Evolutionary conservation across 1,284 basidiomycete species (phyloP), one percentile per base, ranked within the genome.

Genomic region (Ceratorhiza oryzae-sativae): DNA sequence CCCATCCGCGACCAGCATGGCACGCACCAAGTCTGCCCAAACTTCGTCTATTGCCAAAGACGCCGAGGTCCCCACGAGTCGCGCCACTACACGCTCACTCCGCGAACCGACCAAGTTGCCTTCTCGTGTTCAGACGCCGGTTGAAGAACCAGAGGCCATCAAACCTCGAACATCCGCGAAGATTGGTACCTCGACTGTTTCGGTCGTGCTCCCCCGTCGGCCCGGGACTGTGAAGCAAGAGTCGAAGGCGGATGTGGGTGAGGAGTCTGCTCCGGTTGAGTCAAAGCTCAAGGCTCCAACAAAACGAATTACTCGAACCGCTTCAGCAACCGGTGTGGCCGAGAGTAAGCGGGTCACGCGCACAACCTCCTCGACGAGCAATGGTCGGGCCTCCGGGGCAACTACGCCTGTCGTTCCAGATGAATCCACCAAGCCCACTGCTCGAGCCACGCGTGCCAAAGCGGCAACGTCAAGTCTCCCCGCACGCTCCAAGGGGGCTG

Each of bases 241-340:
- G 18, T 20, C 62, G 5, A 32, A 32, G 18, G 23, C 27, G 3
- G 61, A 63, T 23, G 46, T 18, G 25, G 39, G 10, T 6, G 61
- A 65, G n/a, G 67, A 41, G 6, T 6, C 55, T 15, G 67, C n/a
- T 25, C 45, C 41, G 2, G 55, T 41, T 23, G 67, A 41, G 9
- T 70, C 67, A 10, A 70, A 59, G 55, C 25, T 70, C 23, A 70
- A 58, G 53, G 67, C 67, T 25, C 67, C 67, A 9, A 32, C 42
- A 8, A 58, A 59, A 27, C 67, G 67, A 12, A 30, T 59, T 20
- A 70, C 67, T 6, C 63, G 63, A 4, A 67, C 63, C 4, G 63
- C 63, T 30, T 67, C 63, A 18, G 63, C 49, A 20, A 27, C 62
- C 32, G 32, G 49, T 36, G 27, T 48, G 32, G 23, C 46, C 18